Evolutionary conservation across 352 stramenopile species (phyloP).

Genomic region (Pythium aristosporum): DNA sequence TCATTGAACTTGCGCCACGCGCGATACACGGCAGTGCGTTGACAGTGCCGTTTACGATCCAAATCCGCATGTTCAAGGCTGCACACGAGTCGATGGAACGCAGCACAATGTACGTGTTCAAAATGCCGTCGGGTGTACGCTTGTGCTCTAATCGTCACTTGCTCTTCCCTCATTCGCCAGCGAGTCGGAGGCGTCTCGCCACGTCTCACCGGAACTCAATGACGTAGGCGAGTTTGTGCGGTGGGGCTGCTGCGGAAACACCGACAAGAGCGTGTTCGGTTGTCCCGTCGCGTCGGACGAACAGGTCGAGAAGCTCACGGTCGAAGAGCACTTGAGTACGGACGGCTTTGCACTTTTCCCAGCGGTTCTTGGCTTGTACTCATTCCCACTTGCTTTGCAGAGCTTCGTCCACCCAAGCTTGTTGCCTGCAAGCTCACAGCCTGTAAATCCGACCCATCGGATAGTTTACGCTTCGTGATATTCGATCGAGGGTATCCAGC

Average conservation of each 20-base stretch:
- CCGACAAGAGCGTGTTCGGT: constrained; percentile 48
- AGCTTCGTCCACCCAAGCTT: constrained; percentile 36
- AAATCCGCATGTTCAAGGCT: constrained; percentile 19
- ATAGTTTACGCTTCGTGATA: constrained; percentile 34
- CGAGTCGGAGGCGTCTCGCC: constrained; percentile 39
- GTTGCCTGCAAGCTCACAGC: constrained; percentile 36
- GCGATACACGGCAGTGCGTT: neutral
- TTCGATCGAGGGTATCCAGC: constrained; percentile 46
- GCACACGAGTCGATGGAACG: constrained; percentile 4
- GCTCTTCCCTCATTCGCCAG: constrained; percentile 2
- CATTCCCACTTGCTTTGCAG: constrained; percentile 7
- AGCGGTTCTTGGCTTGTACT: neutral
- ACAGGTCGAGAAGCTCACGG: constrained; percentile 3
- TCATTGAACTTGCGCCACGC: constrained; percentile 12
- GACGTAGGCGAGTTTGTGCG: constrained; percentile 57
- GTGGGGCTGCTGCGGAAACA: constrained; percentile 63
- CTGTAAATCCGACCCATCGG: constrained; percentile 1
- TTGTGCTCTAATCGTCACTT: neutral
- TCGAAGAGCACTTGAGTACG: constrained; percentile 21
- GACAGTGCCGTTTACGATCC: constrained; percentile 7
- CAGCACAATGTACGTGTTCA: constrained; percentile 5
- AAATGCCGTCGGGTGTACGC: neutral
- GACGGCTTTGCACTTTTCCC: too few species aligned
- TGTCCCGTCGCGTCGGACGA: constrained; percentile 33
- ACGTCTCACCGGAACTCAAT: constrained; percentile 55